A percentile compares a stretch with the other conserved stretches of the same genome.
phyloP scores from a whole-genome alignment of 768 basidiomycete species.

The Auriscalpium microsporum region DNA sequence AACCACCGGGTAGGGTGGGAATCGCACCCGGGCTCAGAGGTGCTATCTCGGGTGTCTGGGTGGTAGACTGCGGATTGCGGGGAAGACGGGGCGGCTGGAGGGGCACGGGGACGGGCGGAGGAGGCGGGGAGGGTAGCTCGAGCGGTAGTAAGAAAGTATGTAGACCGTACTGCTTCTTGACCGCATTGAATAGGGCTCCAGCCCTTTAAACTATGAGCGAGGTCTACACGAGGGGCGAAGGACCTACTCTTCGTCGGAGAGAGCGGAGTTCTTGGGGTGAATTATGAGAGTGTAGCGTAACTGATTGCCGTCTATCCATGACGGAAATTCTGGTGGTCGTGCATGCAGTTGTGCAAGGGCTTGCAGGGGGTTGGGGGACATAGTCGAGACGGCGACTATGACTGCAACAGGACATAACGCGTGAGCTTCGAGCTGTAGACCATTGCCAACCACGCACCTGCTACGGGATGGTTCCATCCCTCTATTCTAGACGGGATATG shows the following conservation, averaged over 20 bases:
- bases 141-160: slow-evolving; percentile 67
- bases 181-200: slow-evolving; percentile 72
- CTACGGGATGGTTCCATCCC: slow-evolving; percentile 83
- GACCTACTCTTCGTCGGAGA: slow-evolving; percentile 76
- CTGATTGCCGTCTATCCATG: slow-evolving; percentile 71
- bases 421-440: neutral
- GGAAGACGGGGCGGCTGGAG: slow-evolving; percentile 61
- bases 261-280: slow-evolving; percentile 58
- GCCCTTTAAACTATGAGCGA: slow-evolving; percentile 40
- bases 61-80: slow-evolving; percentile 27
- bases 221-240: neutral
- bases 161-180: slow-evolving; percentile 80
- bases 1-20: slow-evolving; percentile 17
- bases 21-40: slow-evolving; percentile 16
- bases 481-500: slow-evolving; percentile 61
- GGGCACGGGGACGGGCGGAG: slow-evolving; percentile 61
- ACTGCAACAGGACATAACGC: slow-evolving; percentile 33
- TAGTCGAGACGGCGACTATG: slow-evolving; percentile 74
- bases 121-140: slow-evolving; percentile 50
- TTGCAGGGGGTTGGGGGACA: slow-evolving; percentile 73
- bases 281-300: slow-evolving; percentile 72
- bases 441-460: slow-evolving; percentile 40
- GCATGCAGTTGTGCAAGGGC: slow-evolving; percentile 70
- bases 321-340: slow-evolving; percentile 55
- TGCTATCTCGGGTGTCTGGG: slow-evolving; percentile 12